phyloP scores from a whole-genome alignment of 2,329 filamentous ascomycete genomes.

The Cladobotryum mycophilum region DNA sequence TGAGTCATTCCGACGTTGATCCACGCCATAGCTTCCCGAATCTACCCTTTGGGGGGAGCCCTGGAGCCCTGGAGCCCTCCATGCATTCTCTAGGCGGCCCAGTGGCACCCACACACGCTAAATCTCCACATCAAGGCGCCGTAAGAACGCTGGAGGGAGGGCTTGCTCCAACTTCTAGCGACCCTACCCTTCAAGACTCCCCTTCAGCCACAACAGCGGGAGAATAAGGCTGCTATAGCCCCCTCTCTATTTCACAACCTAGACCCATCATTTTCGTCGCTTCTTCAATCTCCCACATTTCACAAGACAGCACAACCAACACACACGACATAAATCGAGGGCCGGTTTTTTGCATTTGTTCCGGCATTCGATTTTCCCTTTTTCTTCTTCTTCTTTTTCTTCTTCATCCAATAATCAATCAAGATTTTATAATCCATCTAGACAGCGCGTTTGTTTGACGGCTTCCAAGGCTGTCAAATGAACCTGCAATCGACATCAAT shows the following conservation, averaged over 20 bases:
- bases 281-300: slow-evolving; percentile 14
- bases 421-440: slow-evolving; percentile 19
- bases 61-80: neutral
- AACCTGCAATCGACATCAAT: slow-evolving; percentile 75
- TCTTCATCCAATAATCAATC: neutral
- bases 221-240: slow-evolving; percentile 25
- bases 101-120: neutral
- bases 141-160: too few relatives aligned
- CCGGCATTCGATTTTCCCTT: slow-evolving; percentile 4
- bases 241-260: slow-evolving; percentile 8
- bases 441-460: slow-evolving; percentile 87
- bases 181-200: too few relatives aligned
- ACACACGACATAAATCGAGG: slow-evolving; percentile 10
- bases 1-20: slow-evolving; percentile 8
- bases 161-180: too few relatives aligned
- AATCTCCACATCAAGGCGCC: too few relatives aligned
- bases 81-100: neutral
- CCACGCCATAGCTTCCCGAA: slow-evolving; percentile 4
- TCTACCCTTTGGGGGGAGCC: slow-evolving; percentile 5
- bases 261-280: slow-evolving; percentile 16
- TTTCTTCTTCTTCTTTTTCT: slow-evolving; percentile 11
- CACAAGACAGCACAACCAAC: slow-evolving; percentile 4
- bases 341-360: slow-evolving; percentile 16
- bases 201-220: slow-evolving; percentile 4
- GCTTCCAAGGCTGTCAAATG: slow-evolving; percentile 83